Conservation (phyloP, 768 basidiomycete genomes). For the Amanita rimosa region DNA sequence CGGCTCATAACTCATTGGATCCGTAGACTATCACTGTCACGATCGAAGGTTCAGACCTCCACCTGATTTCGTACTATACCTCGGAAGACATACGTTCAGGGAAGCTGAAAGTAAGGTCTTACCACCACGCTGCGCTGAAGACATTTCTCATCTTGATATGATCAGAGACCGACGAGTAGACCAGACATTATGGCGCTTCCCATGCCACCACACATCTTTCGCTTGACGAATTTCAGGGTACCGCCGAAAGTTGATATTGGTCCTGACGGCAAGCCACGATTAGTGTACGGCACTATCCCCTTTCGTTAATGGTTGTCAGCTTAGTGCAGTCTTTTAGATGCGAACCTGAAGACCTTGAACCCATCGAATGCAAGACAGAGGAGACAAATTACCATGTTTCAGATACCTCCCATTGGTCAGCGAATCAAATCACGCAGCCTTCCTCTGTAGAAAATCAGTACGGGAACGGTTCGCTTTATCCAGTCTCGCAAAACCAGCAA, state of each 20-base stretch:
- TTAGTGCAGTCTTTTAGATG: conserved; percentile 16
- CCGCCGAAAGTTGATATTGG: conserved; percentile 73
- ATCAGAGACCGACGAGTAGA: conserved; percentile 53
- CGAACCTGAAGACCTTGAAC: conserved; percentile 34
- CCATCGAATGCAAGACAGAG: conserved; percentile 37
- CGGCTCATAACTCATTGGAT: not conserved
- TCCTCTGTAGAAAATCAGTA: conserved; percentile 27
- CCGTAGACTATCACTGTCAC: conserved; percentile 76
- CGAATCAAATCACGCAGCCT: conserved; percentile 17
- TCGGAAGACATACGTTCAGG: conserved; percentile 67
- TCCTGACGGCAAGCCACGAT: conserved; percentile 53
- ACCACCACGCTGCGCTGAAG: not conserved
- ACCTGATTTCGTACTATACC: conserved; percentile 78
- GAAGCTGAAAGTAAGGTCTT: conserved; percentile 36
- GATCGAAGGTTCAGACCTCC: conserved; percentile 69
- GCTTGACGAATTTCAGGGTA: conserved; percentile 71
- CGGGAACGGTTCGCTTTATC: conserved; percentile 20
- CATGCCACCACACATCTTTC: conserved; percentile 70
- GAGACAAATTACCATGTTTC: conserved; percentile 31
- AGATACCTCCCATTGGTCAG: conserved; percentile 26
- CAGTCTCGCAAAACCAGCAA: conserved; percentile 15
- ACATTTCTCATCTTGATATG: conserved; percentile 3
- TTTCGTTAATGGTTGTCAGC: conserved; percentile 7
- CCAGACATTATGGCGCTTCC: conserved; percentile 62
- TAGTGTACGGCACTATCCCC: conserved; percentile 35